Conservation (phyloP, 306 rosid genomes). For the Prinsepia uniflora region DNA sequence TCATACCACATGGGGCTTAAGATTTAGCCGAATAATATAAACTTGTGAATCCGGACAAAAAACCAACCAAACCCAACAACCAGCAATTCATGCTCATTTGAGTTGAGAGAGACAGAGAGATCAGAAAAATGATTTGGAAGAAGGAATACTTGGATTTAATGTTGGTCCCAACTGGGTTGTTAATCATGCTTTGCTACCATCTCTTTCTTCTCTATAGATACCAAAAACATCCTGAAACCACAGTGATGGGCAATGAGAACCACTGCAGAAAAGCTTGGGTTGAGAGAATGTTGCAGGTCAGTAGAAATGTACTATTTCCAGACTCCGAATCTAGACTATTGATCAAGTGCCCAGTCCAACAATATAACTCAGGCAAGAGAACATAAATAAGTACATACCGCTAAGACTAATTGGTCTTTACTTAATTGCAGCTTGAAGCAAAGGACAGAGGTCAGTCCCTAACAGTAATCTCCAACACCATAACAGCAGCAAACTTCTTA, state of each 20-base stretch:
- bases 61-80: conserved; percentile 5
- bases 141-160: conserved; percentile 19
- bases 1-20: not conserved
- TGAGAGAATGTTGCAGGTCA: conserved; percentile 23
- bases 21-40: not conserved
- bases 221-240: conserved; percentile 18
- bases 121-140: conserved; percentile 9
- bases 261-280: conserved; percentile 26
- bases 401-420: not conserved
- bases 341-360: not conserved
- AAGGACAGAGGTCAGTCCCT: conserved; percentile 17
- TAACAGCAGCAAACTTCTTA: conserved; percentile 21
- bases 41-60: not conserved
- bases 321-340: not conserved
- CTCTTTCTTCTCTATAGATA: conserved; percentile 12
- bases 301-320: not conserved
- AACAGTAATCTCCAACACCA: conserved; percentile 10
- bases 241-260: conserved; percentile 15
- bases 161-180: conserved; percentile 17
- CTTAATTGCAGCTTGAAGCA: conserved; percentile 14
- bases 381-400: not conserved
- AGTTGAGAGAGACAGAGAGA: conserved; percentile 4
- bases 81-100: not conserved
- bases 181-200: conserved; percentile 17
- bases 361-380: not conserved